phyloP scores from a whole-genome alignment of 345 rosid genomes.

The Aegle marmelos region DNA sequence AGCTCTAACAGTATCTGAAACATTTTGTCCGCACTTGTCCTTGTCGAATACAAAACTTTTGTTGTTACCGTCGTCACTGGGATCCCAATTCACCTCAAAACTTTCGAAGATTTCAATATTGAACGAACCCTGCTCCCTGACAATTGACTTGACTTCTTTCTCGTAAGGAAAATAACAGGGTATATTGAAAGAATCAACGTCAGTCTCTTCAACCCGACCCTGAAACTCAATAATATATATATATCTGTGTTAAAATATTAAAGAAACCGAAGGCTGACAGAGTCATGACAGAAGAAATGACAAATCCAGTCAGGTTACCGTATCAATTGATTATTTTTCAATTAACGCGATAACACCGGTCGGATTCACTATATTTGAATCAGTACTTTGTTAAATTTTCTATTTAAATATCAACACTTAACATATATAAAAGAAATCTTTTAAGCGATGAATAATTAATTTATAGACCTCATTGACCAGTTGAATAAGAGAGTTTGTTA shows the following conservation, averaged over 20 bases:
- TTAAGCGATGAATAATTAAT: too few species aligned
- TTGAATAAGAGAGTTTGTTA: constrained; percentile 28
- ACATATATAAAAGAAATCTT: too few species aligned
- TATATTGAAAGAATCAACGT: neutral
- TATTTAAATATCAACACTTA: too few species aligned
- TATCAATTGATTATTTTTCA: too few species aligned
- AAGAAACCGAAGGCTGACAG: too few species aligned
- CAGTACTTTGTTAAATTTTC: too few species aligned
- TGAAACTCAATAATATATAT: too few species aligned
- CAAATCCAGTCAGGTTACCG: too few species aligned
- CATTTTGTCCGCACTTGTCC: neutral
- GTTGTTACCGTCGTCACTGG: neutral
- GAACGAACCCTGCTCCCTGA: neutral
- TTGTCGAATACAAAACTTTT: neutral
- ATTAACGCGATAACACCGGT: too few species aligned
- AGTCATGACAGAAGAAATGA: too few species aligned
- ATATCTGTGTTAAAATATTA: too few species aligned
- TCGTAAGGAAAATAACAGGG: neutral
- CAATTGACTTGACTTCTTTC: neutral
- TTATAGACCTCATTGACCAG: constrained; percentile 33
- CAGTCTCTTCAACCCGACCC: neutral
- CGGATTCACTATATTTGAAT: too few species aligned
- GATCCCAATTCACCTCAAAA: neutral
- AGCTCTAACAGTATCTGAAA: constrained; percentile 12
- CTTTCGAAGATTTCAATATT: neutral